Base-by-base conservation (phyloP, 371 early-diverging fungal genomes). In the Mortierella sp. region DNA sequence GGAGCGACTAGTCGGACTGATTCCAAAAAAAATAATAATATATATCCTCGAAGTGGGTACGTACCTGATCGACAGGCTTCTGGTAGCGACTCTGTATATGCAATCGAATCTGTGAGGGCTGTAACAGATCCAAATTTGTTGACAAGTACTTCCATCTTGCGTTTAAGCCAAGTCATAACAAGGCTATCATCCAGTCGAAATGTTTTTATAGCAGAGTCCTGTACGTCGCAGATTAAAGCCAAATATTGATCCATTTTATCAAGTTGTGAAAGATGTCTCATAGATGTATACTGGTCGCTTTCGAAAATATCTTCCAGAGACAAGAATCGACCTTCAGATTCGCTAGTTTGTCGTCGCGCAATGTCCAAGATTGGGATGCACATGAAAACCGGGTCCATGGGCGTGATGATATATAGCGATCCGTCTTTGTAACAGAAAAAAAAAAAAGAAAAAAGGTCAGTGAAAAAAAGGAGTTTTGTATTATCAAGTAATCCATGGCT, bases 291-390 rank as follows among this genome's bases (percentile, higher is more conserved):
- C 54, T 80, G 80, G 31, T 80, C 80, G 26, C 65, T 70, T 13
- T 74, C 80, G 54, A 80, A 80, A 51, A 74, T 70, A 31, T 55
- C 70, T 0, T 67, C 60, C 9, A 74, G 28, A 8, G 60, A 35
- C 40, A 80, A 34, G 54, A 80, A 80, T 19, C 70, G 74, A 1
- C 80, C 80, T 13, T 66, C 61, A 8, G 69, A 62, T 9, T 69
- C 63, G 1, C 42, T 15, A 7, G 70, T 64, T 51, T 68, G 61
- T 60, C 64, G 66, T 19, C 80, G 80, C 57, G 64, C 56, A 34
- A 68, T 70, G n/a, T 80, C 80, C 63, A 80, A 37, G 34, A 80
- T 80, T 17, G 80, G 80, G 51, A 80, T 66, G 26, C 63, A 70
- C 71, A 80, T 74, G 61, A 80, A 80, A 6, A 80, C 42, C 3